Base-by-base conservation (phyloP, 2,329 filamentous ascomycete genomes). In the Blastomyces parvus region DNA sequence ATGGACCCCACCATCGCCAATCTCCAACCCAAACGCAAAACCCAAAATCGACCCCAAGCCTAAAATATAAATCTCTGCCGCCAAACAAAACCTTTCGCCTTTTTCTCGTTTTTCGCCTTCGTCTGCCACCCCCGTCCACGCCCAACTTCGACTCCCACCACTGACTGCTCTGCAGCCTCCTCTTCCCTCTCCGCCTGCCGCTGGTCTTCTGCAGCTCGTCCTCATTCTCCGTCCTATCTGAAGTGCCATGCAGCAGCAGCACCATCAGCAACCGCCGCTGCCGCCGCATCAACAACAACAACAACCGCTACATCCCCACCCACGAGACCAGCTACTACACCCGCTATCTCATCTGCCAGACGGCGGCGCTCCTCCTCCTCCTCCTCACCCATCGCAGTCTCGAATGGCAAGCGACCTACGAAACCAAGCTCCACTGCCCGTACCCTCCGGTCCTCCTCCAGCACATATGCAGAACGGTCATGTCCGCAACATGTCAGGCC, bases 351-450 rank as follows among this genome's bases (percentile, higher is more conserved):
- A 46, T 52, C 59, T 53, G n/a, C 25, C 53, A 48, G 58, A 63
- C 62, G 50, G 62, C 59, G 46, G 59, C 59, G 52, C 63, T 48
- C 25, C 58, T 48, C 42, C 63, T 48, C 25, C 58, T 48, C 42
- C 27, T 66, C 64, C 67, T 58, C 64, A 42, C 48, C 63, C 63
- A 62, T 65, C 65, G 53, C 66, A 67, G 55, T 71, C 70, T 69
- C 71, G 69, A 61, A 69, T 72, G 63, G 68, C 70, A 33, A 69
- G 66, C 68, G 74, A 78, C 62, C 76, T 76, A 73, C 76, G 75
- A 75, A 74, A 70, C 67, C 75, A 75, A 59, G 70, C 74, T 61
- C 73, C 75, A 67, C 73, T 77, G 55, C 72, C 75, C 55, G 74
- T 76, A 48, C 71, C 76, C 55, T 73, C 75, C 60, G 74, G 69